phyloP scores from a whole-genome alignment of 2,329 filamentous ascomycete genomes.

The Gaeumannomyces sp. region DNA sequence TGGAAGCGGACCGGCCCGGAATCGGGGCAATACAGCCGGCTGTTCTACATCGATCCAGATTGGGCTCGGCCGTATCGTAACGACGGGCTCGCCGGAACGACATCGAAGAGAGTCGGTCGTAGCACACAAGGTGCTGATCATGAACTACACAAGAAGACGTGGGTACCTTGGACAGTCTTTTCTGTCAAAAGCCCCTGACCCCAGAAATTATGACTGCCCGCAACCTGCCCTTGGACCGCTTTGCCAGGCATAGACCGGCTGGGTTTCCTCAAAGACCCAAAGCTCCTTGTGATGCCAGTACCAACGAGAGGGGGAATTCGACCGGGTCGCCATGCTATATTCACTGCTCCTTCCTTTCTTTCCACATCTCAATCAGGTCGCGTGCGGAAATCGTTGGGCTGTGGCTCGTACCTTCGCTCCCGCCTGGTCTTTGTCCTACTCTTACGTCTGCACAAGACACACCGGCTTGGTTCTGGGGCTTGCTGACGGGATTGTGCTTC shows the following conservation, averaged over 20 bases:
- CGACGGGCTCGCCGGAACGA: not conserved
- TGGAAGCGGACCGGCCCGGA: not conserved
- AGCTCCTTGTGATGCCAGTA: not conserved
- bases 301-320: not conserved
- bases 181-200: not conserved
- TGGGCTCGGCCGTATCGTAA: not conserved
- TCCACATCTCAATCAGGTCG: not conserved
- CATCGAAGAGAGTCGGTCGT: not conserved
- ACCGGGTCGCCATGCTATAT: not conserved
- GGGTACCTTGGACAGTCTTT: slow-evolving; percentile 12
- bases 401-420: not conserved
- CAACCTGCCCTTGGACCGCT: not conserved
- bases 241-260: not conserved
- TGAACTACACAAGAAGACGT: slow-evolving; percentile 33
- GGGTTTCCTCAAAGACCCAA: not conserved
- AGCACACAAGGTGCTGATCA: slow-evolving; percentile 12
- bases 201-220: not conserved
- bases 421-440: not conserved
- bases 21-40: not conserved
- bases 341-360: not conserved
- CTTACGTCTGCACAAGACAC: not conserved
- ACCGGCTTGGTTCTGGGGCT: not conserved
- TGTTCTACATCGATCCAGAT: not conserved
- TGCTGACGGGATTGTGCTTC: not conserved
- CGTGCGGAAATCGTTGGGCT: not conserved